Evolutionary conservation across 164 flowering plant genomes (phyloP), one percentile per base, ranked within the genome.

Genomic region (Dillenia turbinata): DNA sequence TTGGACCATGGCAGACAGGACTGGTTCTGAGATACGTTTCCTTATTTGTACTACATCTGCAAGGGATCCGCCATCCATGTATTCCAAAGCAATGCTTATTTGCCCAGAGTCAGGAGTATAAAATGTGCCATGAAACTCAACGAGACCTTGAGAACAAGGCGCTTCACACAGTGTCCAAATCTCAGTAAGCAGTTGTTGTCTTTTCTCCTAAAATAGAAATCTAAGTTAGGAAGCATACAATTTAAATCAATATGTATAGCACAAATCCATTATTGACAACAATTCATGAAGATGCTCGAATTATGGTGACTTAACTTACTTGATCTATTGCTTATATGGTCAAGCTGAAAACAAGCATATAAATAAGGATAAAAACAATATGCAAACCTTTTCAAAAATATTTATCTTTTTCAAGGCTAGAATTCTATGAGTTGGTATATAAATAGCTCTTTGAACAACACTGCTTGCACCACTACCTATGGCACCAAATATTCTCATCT

Each of bases 381-480:
- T 6, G 44, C 62, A 50, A n/a, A 90, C 99, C 97, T 88, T 92
- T 66, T 95, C 97, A 69, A 95, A 95, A 14, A 95, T 88, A 75
- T 90, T 95, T 54, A 95, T 95, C 77, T 87, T 95, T 81, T 95
- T 95, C 72, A 95, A 76, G 49, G 97, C 99, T 33, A 92, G 69
- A 68, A 92, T 88, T 65, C 94, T 78, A 66, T 95, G 97, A 60
- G 69, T 77, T 8, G 99, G 97, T 59, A 89, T 85, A 72, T 95
- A 97, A 54, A 95, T 81, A 65, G 97, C 99, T 83, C 99, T 84
- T 73, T 92, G 99, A 52, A 92, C 97, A 66, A 95, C 85, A 74
- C 99, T 95, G 72, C 97, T 95, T n/a, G 99, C 97, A 54, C 97
- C 99, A 72, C 97, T 85, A 22, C 97, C 99, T 50, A 95, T 92